Conservation (phyloP, 2,329 filamentous ascomycete species). For the Penicillium sp. region DNA sequence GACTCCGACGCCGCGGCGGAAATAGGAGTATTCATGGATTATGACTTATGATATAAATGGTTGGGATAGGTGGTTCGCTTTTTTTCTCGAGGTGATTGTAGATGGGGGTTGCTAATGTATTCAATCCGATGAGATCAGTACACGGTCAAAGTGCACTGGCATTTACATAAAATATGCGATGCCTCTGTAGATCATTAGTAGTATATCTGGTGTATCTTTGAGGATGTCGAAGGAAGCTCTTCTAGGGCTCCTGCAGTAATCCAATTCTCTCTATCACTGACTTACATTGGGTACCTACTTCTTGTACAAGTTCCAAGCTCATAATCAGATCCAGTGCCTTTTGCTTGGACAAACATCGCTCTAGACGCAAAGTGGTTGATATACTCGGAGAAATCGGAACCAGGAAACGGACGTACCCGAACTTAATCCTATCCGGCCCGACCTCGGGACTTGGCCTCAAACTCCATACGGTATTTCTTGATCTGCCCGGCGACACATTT, state of each 20-base stretch:
- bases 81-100: not conserved
- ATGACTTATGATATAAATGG: conserved; percentile 24
- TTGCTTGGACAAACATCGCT: no score
- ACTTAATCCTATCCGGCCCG: conserved; percentile 22
- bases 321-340: no score
- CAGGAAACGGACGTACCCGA: conserved; percentile 24
- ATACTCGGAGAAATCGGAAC: conserved; percentile 15
- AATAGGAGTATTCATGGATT: conserved; percentile 10
- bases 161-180: not conserved
- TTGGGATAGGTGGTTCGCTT: not conserved
- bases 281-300: no score
- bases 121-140: not conserved
- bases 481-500: not conserved
- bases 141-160: not conserved
- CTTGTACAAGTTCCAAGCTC: no score
- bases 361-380: no score
- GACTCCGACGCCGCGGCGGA: conserved; percentile 29
- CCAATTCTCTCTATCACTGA: no score
- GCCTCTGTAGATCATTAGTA: not conserved
- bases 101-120: not conserved
- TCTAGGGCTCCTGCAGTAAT: not conserved
- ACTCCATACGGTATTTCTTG: not conserved
- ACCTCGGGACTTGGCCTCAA: conserved; percentile 8
- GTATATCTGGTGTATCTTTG: not conserved
- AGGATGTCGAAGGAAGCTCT: not conserved